phyloP scores from a whole-genome alignment of 495 filamentous ascomycete genomes.

The Emericellopsis terricola region DNA sequence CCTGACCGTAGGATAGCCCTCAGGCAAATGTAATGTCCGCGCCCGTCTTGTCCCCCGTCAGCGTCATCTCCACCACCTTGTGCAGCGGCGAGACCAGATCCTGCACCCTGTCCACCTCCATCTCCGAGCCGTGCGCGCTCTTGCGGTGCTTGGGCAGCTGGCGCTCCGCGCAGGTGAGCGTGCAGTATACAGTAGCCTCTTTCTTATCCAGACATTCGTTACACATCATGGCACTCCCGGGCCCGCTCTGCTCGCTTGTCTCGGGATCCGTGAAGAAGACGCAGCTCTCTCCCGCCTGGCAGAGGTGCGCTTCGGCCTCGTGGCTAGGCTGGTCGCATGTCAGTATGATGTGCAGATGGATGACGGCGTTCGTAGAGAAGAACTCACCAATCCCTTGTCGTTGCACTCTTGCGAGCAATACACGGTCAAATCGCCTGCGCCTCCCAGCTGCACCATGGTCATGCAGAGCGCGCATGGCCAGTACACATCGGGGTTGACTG shows the following conservation, averaged over 20 bases:
- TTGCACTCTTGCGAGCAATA: constrained; percentile 28
- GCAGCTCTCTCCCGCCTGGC: constrained; percentile 4
- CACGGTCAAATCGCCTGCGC: constrained; percentile 10
- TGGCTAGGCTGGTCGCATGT: constrained; percentile 1
- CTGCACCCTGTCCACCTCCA: background rate
- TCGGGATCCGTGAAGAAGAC: constrained; percentile 1
- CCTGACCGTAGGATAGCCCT: no score
- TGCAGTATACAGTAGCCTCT: constrained; percentile 19
- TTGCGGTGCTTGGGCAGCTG: constrained; percentile 24
- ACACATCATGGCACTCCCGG: constrained; percentile 13
- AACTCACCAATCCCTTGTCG: constrained; percentile 21
- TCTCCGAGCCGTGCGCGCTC: constrained; percentile 10
- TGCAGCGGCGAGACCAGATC: background rate
- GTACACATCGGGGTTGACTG: constrained; percentile 10
- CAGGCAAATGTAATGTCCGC: no score
- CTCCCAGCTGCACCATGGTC: constrained; percentile 11
- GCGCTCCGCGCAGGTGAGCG: constrained; percentile 16
- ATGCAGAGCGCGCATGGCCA: constrained; percentile 22
- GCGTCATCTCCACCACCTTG: background rate
- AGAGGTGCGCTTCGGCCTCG: constrained; percentile 1
- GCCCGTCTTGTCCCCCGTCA: background rate
- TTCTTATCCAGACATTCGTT: constrained; percentile 18
- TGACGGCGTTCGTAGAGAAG: background rate
- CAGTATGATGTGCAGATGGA: background rate
- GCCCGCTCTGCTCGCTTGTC: background rate